Evolutionary conservation across 2,329 filamentous ascomycete species (phyloP).

Genomic region (Emergomyces pasteurianus): DNA sequence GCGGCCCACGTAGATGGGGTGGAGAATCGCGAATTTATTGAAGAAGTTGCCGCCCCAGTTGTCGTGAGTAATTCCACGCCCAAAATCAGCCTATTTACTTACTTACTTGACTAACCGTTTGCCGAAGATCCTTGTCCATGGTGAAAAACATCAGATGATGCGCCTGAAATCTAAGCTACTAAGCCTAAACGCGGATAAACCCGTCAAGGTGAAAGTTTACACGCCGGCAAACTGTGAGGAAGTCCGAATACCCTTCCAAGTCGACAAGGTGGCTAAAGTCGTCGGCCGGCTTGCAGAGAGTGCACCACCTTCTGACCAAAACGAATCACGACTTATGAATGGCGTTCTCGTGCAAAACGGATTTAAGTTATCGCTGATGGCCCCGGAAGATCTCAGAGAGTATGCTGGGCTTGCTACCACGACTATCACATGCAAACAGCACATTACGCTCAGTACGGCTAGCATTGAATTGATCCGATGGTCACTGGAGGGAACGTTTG

Average conservation of each 20-base stretch:
- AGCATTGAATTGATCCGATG: slow-evolving; percentile 85
- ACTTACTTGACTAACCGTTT: background rate
- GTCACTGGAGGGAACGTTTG: slow-evolving; percentile 91
- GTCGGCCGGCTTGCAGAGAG: slow-evolving; percentile 85
- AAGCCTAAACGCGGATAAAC: slow-evolving; percentile 75
- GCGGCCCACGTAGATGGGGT: slow-evolving; percentile 93
- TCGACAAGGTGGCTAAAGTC: slow-evolving; percentile 90
- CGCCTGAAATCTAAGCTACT: slow-evolving; percentile 87
- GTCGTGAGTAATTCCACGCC: slow-evolving; percentile 52
- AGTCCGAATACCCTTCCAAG: slow-evolving; percentile 85
- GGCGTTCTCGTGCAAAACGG: slow-evolving; percentile 95
- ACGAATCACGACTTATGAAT: slow-evolving; percentile 52
- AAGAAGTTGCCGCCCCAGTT: slow-evolving; percentile 81
- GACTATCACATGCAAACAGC: slow-evolving; percentile 84
- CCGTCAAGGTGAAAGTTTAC: slow-evolving; percentile 77
- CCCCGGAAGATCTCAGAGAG: slow-evolving; percentile 86
- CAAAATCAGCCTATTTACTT: background rate
- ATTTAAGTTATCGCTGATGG: slow-evolving; percentile 95
- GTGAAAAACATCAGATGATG: slow-evolving; percentile 97
- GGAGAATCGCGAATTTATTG: slow-evolving; percentile 94
- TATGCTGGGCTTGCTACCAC: slow-evolving; percentile 96
- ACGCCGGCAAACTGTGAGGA: slow-evolving; percentile 93
- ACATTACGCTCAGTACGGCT: slow-evolving; percentile 74
- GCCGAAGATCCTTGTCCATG: slow-evolving; percentile 78
- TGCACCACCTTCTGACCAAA: slow-evolving; percentile 46